Conservation (phyloP, 2,329 filamentous ascomycete species). For the Pseudogymnoascus sp. region DNA sequence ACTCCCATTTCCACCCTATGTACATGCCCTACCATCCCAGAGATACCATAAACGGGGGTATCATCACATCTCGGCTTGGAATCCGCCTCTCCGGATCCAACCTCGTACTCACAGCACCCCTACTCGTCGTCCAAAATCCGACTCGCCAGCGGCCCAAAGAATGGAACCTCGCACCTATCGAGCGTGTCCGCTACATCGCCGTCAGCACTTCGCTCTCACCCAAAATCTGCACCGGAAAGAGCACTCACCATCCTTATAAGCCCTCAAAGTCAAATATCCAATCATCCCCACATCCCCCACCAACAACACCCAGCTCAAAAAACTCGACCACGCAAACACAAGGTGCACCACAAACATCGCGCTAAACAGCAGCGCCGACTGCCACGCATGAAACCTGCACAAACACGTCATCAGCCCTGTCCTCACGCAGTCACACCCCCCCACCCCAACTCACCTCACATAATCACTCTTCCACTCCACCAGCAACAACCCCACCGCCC, state of each 20-base stretch:
- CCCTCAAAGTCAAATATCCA: slow-evolving; percentile 64
- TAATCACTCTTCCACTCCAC: slow-evolving; percentile 95
- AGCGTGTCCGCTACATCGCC: slow-evolving; percentile 47
- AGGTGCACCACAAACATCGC: slow-evolving; percentile 69
- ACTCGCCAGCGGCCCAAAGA: slow-evolving; percentile 78
- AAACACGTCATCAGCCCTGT: slow-evolving; percentile 11
- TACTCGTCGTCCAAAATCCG: slow-evolving; percentile 81
- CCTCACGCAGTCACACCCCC: not conserved
- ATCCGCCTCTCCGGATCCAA: not conserved
- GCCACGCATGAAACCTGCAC: slow-evolving; percentile 88
- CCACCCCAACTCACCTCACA: slow-evolving; percentile 58
- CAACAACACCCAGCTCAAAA: slow-evolving; percentile 78
- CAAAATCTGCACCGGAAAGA: not conserved
- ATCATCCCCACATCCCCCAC: slow-evolving; percentile 68
- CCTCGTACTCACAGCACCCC: not conserved
- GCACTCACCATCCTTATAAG: slow-evolving; percentile 65
- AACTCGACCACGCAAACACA: slow-evolving; percentile 73
- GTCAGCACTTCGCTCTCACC: slow-evolving; percentile 15
- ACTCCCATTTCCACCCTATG: not conserved
- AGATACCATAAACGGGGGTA: not conserved
- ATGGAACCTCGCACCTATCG: slow-evolving; percentile 59
- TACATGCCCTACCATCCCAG: not conserved
- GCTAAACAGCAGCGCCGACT: slow-evolving; percentile 76
- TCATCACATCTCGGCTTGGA: not conserved
- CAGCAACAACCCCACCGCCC: slow-evolving; percentile 74